These are phyloP conservation scores for Cucurbita argyrosperma DNA, from an alignment of 306 rosid genomes.

Conservation along the genomic window DNA sequence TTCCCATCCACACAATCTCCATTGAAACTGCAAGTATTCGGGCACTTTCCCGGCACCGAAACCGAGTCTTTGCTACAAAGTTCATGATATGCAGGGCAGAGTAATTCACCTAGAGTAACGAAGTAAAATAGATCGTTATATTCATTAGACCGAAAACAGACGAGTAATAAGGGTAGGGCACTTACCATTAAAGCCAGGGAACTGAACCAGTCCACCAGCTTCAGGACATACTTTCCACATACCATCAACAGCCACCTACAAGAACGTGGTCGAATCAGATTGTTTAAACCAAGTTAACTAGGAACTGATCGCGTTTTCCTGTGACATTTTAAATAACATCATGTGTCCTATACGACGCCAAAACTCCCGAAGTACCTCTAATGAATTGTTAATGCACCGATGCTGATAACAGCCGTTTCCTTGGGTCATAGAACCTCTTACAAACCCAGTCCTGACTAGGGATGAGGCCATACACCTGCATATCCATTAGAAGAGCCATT, in stretches of 20 bases:
- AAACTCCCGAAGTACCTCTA: conserved; percentile 48
- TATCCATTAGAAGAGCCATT: conserved; percentile 10
- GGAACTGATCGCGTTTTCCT: not conserved
- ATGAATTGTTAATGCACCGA: conserved; percentile 56
- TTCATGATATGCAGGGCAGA: conserved; percentile 80
- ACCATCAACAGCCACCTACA: conserved; percentile 90
- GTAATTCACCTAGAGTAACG: conserved; percentile 47
- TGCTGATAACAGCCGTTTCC: conserved; percentile 98
- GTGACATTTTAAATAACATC: not conserved
- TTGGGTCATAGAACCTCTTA: conserved; percentile 74
- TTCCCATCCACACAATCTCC: conserved; percentile 92
- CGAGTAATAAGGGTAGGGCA: not conserved
- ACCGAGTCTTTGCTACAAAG: conserved; percentile 47
- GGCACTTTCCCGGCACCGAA: conserved; percentile 51
- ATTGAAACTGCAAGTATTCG: conserved; percentile 58
- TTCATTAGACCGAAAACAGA: not conserved
- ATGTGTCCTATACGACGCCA: not conserved
- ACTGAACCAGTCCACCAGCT: conserved; percentile 75
- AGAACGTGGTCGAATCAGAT: not conserved
- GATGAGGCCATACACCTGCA: conserved; percentile 95
- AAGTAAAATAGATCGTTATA: not conserved
- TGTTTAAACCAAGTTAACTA: not conserved
- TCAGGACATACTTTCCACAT: conserved; percentile 75
- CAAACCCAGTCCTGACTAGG: conserved; percentile 84
- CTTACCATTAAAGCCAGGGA: conserved; percentile 73